Evolutionary conservation across 2,329 filamentous ascomycete species (phyloP).

Genomic region (Xylaria sp.): DNA sequence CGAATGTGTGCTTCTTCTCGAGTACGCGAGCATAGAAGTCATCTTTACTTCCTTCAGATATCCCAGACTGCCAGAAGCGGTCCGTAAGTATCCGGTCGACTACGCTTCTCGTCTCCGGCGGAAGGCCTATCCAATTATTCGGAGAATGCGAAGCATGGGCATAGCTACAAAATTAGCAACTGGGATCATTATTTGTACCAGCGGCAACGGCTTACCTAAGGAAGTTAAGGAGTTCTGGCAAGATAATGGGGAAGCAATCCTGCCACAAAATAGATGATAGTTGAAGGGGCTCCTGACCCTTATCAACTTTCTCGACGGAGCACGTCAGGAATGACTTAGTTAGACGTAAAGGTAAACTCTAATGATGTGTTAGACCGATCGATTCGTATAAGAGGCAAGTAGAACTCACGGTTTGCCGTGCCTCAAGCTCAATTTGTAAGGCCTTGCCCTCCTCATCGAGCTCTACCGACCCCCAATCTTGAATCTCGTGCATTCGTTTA

Average conservation of each 20-base stretch:
- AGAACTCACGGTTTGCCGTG: slow-evolving; percentile 71
- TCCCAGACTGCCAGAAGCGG: slow-evolving; percentile 97
- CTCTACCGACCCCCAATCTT: slow-evolving; percentile 83
- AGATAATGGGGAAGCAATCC: slow-evolving; percentile 80
- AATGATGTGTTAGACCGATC: slow-evolving; percentile 5
- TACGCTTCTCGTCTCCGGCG: slow-evolving; percentile 78
- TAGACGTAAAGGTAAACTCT: slow-evolving; percentile 81
- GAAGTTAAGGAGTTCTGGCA: slow-evolving; percentile 88
- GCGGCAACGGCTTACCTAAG: slow-evolving; percentile 66
- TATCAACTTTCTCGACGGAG: slow-evolving; percentile 88
- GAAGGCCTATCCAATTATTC: slow-evolving; percentile 81
- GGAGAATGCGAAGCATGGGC: slow-evolving; percentile 93
- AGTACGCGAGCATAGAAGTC: slow-evolving; percentile 95
- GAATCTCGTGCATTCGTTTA: slow-evolving; percentile 77
- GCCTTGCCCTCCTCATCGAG: slow-evolving; percentile 83
- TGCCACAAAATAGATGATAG: slow-evolving; percentile 87
- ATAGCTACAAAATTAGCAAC: slow-evolving; percentile 63
- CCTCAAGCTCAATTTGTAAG: slow-evolving; percentile 81
- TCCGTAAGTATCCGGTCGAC: slow-evolving; percentile 89
- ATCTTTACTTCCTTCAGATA: slow-evolving; percentile 93
- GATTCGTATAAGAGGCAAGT: not conserved
- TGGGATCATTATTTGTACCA: slow-evolving; percentile 24
- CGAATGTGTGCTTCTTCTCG: slow-evolving; percentile 87
- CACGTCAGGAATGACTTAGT: slow-evolving; percentile 94
- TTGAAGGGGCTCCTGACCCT: slow-evolving; percentile 76